These are phyloP conservation scores for Leccinum subgranulosum DNA, from an alignment of 768 basidiomycete species.

Conservation along the genomic window DNA sequence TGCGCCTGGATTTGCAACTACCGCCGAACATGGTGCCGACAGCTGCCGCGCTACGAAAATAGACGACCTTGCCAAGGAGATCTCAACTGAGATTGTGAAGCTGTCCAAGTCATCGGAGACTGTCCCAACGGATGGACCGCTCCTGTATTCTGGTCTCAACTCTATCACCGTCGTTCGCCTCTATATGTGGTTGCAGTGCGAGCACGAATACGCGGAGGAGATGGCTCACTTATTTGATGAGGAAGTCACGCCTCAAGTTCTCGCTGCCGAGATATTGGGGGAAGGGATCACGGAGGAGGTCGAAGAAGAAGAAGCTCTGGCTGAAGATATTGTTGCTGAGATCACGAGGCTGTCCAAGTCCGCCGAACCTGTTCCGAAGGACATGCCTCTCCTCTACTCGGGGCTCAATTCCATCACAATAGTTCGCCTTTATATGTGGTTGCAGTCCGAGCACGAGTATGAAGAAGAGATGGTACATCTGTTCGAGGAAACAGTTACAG, in stretches of 20 bases:
- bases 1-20: no score
- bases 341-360: conserved; percentile 31
- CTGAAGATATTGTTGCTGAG: conserved; percentile 33
- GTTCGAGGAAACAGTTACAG: conserved; percentile 33
- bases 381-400: conserved; percentile 33
- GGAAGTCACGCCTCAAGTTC: conserved; percentile 26
- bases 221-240: conserved; percentile 31
- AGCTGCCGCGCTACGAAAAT: neutral
- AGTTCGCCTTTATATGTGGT: conserved; percentile 30
- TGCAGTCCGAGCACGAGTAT: conserved; percentile 31
- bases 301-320: conserved; percentile 2
- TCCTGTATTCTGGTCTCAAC: conserved; percentile 33
- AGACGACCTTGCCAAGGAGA: conserved; percentile 29
- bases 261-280: conserved; percentile 29
- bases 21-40: neutral
- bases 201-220: conserved; percentile 29
- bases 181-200: conserved; percentile 34
- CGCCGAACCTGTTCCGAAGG: conserved; percentile 26
- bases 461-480: conserved; percentile 29
- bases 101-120: conserved; percentile 26
- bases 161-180: conserved; percentile 30
- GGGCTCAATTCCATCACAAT: conserved; percentile 32
- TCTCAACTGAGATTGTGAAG: conserved; percentile 32
- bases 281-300: conserved; percentile 8
- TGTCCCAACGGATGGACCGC: conserved; percentile 29